Base-by-base conservation (phyloP, 345 rosid species). In the Eucalyptus shirleyi region DNA sequence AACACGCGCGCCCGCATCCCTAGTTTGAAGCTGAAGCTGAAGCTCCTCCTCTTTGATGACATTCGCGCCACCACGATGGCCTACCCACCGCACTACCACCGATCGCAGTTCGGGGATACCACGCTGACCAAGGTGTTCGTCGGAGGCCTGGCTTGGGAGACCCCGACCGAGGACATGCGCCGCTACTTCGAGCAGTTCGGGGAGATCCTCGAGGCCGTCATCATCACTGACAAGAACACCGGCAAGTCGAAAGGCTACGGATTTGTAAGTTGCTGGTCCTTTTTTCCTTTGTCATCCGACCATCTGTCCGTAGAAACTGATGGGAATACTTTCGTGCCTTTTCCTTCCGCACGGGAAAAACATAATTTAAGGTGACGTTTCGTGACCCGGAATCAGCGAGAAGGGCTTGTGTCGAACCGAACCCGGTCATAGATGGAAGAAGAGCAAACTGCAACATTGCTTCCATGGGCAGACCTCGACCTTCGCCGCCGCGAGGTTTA, bases 71-170 rank as follows among this genome's bases (percentile, higher is more conserved):
- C 92, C 32, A 95, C 59, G 59, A 53, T 94, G 95, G 94, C 94
- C 86, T 91, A 91, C 90, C 94, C 94, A 89, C 95, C 96, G 77
- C 94, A 94, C 90, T 93, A 96, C 94, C 98, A 96, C 94, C 99
- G 99, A 90, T 95, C 99, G 28, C 98, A 94, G 93, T 97, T 97
- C 49, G 99, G 99, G 44, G 99, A 96, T 94, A 96, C 99, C 51
- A 97, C 99, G 37, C 88, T 93, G 62, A 96, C 99, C 34, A 97
- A 97, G 92, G 96, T 97, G 85, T 97, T 97, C 77, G 97, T 97
- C 32, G 99, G 99, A 50, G 99, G 99, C 8, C 93, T 97, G 87
- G 98, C 99, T 30, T 97, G 99, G 99, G 99, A 97, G 94, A 96
- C 99, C 47, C 99, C 96, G 2, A 94, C 99, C 14, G 97, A 95